phyloP scores from a whole-genome alignment of 495 filamentous ascomycete genomes.

The Trichoderma erinaceum region DNA sequence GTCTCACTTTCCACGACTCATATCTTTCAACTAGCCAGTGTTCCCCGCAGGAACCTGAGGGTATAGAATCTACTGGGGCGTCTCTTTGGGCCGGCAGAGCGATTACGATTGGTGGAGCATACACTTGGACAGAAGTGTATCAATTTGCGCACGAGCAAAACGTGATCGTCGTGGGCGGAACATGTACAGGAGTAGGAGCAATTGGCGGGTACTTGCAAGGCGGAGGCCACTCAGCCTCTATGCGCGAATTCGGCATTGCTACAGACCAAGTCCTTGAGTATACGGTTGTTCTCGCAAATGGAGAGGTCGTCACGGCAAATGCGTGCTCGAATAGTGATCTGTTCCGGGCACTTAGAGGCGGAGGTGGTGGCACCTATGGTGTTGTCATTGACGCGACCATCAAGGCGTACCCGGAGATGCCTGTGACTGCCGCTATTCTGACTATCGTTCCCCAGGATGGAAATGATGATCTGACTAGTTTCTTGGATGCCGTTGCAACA shows the following conservation, averaged over 20 bases:
- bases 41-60: conserved; percentile 28
- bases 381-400: conserved; percentile 42
- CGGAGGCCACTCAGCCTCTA: conserved; percentile 46
- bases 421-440: conserved; percentile 21
- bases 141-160: conserved; percentile 30
- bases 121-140: conserved; percentile 42
- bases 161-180: conserved; percentile 40
- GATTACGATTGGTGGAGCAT: conserved; percentile 39
- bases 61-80: neutral
- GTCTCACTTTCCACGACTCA: conserved; percentile 27
- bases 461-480: neutral
- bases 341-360: conserved; percentile 53
- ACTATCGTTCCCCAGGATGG: conserved; percentile 14
- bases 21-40: neutral
- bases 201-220: conserved; percentile 46
- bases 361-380: conserved; percentile 46
- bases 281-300: conserved; percentile 46
- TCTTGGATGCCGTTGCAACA: neutral
- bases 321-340: conserved; percentile 41
- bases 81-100: conserved; percentile 37
- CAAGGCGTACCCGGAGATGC: conserved; percentile 30
- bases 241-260: conserved; percentile 38
- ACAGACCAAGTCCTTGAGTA: conserved; percentile 40
- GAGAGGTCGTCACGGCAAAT: conserved; percentile 40
- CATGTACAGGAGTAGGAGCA: conserved; percentile 44